Conservation (phyloP, 1,284 basidiomycete species). For the Ustilago tritici region DNA sequence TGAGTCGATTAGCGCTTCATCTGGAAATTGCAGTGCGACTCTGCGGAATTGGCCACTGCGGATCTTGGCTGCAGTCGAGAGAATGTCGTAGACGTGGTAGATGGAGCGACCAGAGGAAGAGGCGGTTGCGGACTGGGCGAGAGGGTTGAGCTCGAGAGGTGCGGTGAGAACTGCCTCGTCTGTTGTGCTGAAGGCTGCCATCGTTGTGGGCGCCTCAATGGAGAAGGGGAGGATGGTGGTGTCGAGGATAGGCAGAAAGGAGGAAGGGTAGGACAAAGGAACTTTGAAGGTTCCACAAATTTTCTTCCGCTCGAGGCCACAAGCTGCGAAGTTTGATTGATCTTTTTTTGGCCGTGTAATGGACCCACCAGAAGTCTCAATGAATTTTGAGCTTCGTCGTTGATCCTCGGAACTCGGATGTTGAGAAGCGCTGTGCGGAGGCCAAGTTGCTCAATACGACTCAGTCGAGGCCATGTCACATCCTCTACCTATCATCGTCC, state of each 20-base stretch:
- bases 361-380: slow-evolving; percentile 1
- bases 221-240: neutral
- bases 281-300: slow-evolving; percentile 5
- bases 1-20: slow-evolving; percentile 87
- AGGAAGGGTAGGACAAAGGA: neutral
- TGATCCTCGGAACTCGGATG: slow-evolving; percentile 25
- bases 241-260: neutral
- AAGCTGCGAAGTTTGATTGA: too few species aligned
- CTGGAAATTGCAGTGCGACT: slow-evolving; percentile 90
- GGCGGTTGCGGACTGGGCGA: slow-evolving; percentile 58
- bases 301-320: neutral
- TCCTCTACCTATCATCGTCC: neutral
- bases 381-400: neutral
- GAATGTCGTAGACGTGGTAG: slow-evolving; percentile 61
- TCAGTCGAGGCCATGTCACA: slow-evolving; percentile 20
- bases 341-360: too few species aligned
- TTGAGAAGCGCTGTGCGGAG: slow-evolving; percentile 17
- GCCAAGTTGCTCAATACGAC: slow-evolving; percentile 14
- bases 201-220: neutral
- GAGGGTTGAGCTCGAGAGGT: slow-evolving; percentile 52
- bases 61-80: slow-evolving; percentile 48
- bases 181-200: slow-evolving; percentile 61
- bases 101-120: slow-evolving; percentile 47
- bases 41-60: slow-evolving; percentile 37
- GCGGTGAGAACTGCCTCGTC: slow-evolving; percentile 65